Conservation (phyloP, 2,329 filamentous ascomycete genomes). For the Sphaerostilbella broomeana region DNA sequence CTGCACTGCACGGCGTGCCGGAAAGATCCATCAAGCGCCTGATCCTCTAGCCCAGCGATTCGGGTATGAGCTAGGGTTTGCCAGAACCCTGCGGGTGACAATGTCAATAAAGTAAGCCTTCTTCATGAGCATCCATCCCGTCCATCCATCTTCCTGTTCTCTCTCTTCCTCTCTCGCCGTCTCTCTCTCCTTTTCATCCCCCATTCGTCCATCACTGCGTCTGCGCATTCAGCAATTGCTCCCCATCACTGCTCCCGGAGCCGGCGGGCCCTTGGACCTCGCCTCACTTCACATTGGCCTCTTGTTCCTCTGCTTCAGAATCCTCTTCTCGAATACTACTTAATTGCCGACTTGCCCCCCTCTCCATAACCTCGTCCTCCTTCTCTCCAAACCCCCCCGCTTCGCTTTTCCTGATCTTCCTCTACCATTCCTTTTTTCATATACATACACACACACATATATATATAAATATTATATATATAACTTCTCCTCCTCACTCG, state of each 20-base stretch:
- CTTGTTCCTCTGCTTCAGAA: neutral
- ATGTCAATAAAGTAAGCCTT: constrained; percentile 52
- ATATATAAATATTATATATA: too few relatives aligned
- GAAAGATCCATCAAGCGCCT: constrained; percentile 9
- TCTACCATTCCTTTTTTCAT: neutral
- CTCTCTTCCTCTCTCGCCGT: constrained; percentile 13
- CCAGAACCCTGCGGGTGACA: constrained; percentile 31
- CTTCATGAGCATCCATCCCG: constrained; percentile 13
- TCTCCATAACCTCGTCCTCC: constrained; percentile 4
- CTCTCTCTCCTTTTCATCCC: constrained; percentile 13
- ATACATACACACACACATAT: too few relatives aligned
- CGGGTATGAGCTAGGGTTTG: constrained; percentile 26
- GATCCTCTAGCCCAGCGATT: constrained; percentile 15
- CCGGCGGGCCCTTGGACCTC: neutral
- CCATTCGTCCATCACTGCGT: constrained; percentile 9
- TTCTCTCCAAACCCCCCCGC: too few relatives aligned
- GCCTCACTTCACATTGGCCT: constrained; percentile 1
- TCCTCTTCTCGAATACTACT: constrained; percentile 4
- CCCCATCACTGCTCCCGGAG: constrained; percentile 8
- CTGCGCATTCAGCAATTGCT: neutral
- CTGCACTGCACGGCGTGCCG: constrained; percentile 13
- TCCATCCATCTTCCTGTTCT: constrained; percentile 14
- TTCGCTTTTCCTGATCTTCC: neutral
- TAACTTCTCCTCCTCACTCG: neutral
- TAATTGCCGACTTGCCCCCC: constrained; percentile 5